Evolutionary conservation across 148 eudicot genomes (phyloP).

Genomic region (Bassia scoparia): DNA sequence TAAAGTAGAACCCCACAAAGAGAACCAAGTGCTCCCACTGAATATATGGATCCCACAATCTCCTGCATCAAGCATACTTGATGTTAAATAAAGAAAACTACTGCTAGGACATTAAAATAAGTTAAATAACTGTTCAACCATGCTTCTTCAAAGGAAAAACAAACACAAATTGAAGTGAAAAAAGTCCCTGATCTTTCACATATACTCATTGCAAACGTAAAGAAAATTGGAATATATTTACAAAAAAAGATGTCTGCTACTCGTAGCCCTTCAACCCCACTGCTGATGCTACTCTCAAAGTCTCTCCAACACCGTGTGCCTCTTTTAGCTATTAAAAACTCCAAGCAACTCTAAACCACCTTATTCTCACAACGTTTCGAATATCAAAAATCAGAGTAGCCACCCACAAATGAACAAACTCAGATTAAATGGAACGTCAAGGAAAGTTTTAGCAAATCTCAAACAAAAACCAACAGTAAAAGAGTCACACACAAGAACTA

Average conservation of each 20-base stretch:
- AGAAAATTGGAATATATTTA: neutral
- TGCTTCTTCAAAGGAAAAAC: too few relatives aligned
- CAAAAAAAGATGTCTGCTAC: neutral
- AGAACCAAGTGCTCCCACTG: conserved; percentile 33
- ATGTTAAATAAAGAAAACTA: neutral
- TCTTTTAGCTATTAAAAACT: neutral
- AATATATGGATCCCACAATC: conserved; percentile 32
- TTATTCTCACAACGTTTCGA: too few relatives aligned
- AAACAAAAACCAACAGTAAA: neutral
- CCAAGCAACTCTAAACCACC: neutral
- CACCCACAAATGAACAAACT: neutral
- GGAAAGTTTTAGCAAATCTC: neutral
- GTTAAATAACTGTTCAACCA: neutral
- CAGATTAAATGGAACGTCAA: too few relatives aligned
- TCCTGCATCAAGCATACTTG: conserved; percentile 24
- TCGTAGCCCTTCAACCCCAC: neutral
- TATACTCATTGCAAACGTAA: neutral
- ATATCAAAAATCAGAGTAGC: neutral
- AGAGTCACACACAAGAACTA: neutral
- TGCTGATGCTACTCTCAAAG: neutral
- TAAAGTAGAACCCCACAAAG: conserved; percentile 34
- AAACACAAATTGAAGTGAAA: too few relatives aligned
- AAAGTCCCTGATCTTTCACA: neutral
- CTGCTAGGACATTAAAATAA: neutral
- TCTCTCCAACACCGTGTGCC: neutral